These are phyloP conservation scores for Setomelanomma holmii DNA, from an alignment of 2,329 filamentous ascomycete species.

Conservation along the genomic window DNA sequence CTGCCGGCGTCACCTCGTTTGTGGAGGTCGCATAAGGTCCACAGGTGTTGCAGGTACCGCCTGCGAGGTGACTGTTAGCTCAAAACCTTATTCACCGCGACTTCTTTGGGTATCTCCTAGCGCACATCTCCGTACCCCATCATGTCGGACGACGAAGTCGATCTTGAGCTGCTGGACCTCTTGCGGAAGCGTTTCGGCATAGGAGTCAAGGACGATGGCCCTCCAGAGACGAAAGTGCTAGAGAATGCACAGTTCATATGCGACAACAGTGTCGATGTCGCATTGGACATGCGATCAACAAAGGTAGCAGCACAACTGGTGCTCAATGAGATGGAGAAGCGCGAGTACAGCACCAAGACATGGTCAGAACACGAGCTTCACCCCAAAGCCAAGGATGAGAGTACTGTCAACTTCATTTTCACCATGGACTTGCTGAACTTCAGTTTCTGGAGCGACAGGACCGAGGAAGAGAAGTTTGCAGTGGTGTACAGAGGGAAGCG, in stretches of 20 bases:
- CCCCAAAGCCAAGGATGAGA: slow-evolving; percentile 80
- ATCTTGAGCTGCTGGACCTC: slow-evolving; percentile 85
- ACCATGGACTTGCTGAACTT: slow-evolving; percentile 98
- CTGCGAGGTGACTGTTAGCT: neutral
- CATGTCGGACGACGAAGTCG: slow-evolving; percentile 93
- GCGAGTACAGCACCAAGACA: slow-evolving; percentile 80
- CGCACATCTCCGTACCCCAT: slow-evolving; percentile 16
- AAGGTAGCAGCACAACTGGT: slow-evolving; percentile 83
- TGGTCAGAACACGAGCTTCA: slow-evolving; percentile 93
- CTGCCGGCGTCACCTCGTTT: neutral
- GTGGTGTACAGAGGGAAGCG: slow-evolving; percentile 79
- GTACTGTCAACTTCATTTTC: slow-evolving; percentile 89
- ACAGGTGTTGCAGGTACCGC: neutral
- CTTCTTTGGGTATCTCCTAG: neutral
- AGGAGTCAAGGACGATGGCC: slow-evolving; percentile 59
- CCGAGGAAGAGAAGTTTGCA: slow-evolving; percentile 76
- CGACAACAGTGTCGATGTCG: slow-evolving; percentile 92
- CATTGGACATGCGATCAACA: slow-evolving; percentile 81
- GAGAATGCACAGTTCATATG: slow-evolving; percentile 84
- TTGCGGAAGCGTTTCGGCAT: slow-evolving; percentile 79
- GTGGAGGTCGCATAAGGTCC: neutral
- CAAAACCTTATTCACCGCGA: neutral
- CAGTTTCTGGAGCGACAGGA: slow-evolving; percentile 86
- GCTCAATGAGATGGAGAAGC: slow-evolving; percentile 81
- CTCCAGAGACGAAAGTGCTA: slow-evolving; percentile 82